Conservation (phyloP, 108 stramenopile genomes). For the Stephanodiscus minutulus region DNA sequence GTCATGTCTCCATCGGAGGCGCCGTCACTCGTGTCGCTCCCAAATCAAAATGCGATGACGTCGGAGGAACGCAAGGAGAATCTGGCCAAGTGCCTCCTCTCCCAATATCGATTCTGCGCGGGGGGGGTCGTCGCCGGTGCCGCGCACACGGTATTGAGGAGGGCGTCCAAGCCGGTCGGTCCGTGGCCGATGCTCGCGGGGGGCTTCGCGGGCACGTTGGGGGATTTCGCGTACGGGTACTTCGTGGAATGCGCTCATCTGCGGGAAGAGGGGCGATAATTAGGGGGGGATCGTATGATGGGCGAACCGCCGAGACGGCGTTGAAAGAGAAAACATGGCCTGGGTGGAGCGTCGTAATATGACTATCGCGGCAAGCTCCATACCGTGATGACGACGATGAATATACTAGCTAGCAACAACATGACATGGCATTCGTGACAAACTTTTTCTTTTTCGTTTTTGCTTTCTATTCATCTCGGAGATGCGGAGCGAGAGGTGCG, state of each 20-base stretch:
- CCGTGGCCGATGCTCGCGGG: slow-evolving; percentile 51
- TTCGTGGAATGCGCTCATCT: slow-evolving; percentile 44
- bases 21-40: not conserved
- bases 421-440: not conserved
- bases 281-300: not conserved
- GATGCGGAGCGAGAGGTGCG: too few relatives aligned
- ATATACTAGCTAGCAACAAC: not conserved
- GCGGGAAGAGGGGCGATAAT: slow-evolving; percentile 16
- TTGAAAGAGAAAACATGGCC: too few relatives aligned
- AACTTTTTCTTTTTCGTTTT: too few relatives aligned
- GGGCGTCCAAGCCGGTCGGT: slow-evolving; percentile 12
- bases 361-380: too few relatives aligned
- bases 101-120: slow-evolving; percentile 45
- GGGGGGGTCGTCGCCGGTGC: slow-evolving; percentile 39
- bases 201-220: slow-evolving; percentile 47
- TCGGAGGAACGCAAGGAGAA: slow-evolving; percentile 25
- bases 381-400: not conserved
- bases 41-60: too few relatives aligned
- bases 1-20: not conserved
- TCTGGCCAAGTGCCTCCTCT: slow-evolving; percentile 41
- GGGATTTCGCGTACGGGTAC: slow-evolving; percentile 45
- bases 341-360: too few relatives aligned
- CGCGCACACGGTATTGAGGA: slow-evolving; percentile 16
- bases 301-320: not conserved
- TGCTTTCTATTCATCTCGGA: too few relatives aligned